These are phyloP conservation scores for Zygoascus tannicola DNA, from an alignment of 805 yeast genomes.

Conservation along the genomic window DNA sequence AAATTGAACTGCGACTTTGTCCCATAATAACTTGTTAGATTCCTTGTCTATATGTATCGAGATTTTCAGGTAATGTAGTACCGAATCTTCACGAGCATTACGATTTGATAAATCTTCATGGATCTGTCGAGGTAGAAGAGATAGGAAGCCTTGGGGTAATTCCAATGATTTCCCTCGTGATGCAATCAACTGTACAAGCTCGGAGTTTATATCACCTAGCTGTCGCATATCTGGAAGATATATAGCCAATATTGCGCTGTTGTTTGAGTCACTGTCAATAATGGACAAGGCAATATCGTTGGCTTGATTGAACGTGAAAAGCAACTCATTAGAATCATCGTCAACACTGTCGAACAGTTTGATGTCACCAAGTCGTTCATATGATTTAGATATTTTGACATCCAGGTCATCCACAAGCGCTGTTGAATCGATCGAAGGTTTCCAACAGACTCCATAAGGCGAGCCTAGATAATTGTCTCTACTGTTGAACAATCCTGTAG, in stretches of 20 bases:
- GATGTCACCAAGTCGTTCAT: not conserved
- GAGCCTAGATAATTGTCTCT: conserved; percentile 4
- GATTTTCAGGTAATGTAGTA: not conserved
- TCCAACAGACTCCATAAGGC: conserved; percentile 1
- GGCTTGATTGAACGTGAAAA: not conserved
- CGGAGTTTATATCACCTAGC: not conserved
- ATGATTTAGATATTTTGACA: not conserved
- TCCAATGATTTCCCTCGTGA: conserved; percentile 1
- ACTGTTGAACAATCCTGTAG: conserved; percentile 4
- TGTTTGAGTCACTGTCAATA: not conserved
- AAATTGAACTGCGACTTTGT: not conserved
- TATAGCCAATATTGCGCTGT: not conserved
- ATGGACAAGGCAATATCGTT: not conserved
- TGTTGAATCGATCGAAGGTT: too few species aligned
- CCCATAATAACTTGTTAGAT: not conserved
- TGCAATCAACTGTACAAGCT: not conserved
- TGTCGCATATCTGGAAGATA: conserved; percentile 3
- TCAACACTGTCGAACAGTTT: not conserved
- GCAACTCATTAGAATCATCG: not conserved
- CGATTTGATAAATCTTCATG: not conserved
- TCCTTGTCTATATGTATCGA: not conserved
- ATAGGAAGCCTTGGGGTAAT: not conserved
- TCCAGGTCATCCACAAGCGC: conserved; percentile 11
- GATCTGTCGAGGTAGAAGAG: not conserved
- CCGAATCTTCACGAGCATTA: not conserved